Percentiles rank a stretch among this genome's conserved stretches.
Evolutionary conservation across 2,329 filamentous ascomycete species (phyloP).

Genomic region (Cryphonectria parasitica): DNA sequence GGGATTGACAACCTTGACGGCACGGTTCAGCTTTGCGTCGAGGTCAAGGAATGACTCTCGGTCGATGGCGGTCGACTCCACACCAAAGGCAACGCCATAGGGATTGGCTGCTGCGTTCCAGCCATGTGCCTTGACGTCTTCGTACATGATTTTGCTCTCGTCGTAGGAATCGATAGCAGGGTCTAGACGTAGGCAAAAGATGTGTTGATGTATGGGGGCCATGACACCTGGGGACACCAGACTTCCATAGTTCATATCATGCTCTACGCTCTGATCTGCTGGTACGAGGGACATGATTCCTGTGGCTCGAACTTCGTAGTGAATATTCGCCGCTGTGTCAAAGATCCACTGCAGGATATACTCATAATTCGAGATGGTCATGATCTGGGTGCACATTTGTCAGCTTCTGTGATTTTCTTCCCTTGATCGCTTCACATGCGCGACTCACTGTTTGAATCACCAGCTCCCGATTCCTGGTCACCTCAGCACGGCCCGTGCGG

Average conservation of each 20-base stretch:
- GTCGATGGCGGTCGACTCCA: constrained; percentile 9
- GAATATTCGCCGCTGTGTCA: constrained; percentile 49
- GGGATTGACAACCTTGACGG: constrained; percentile 49
- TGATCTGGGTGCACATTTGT: constrained; percentile 45
- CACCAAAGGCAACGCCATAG: constrained; percentile 14
- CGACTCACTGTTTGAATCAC: constrained; percentile 54
- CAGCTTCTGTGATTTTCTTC: not conserved
- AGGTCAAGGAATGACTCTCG: constrained; percentile 11
- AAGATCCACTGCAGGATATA: constrained; percentile 47
- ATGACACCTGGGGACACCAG: constrained; percentile 57
- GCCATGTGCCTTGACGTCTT: constrained; percentile 47
- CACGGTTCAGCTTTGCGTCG: constrained; percentile 13
- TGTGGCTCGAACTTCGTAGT: constrained; percentile 30
- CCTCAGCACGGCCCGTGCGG: constrained; percentile 54
- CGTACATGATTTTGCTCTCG: constrained; percentile 55
- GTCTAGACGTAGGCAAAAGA: constrained; percentile 58
- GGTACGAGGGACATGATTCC: constrained; percentile 51
- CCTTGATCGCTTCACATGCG: constrained; percentile 5
- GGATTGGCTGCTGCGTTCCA: constrained; percentile 15
- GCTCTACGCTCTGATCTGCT: constrained; percentile 44
- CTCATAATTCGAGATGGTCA: constrained; percentile 63
- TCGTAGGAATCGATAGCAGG: constrained; percentile 58
- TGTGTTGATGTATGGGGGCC: constrained; percentile 62
- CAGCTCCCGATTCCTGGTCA: constrained; percentile 54
- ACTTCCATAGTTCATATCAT: constrained; percentile 29